Percentiles rank a stretch among this genome's conserved stretches.
These are phyloP conservation scores for Trypanosoma rangeli DNA, from an alignment of 208 protist species.

Conservation along the genomic window DNA sequence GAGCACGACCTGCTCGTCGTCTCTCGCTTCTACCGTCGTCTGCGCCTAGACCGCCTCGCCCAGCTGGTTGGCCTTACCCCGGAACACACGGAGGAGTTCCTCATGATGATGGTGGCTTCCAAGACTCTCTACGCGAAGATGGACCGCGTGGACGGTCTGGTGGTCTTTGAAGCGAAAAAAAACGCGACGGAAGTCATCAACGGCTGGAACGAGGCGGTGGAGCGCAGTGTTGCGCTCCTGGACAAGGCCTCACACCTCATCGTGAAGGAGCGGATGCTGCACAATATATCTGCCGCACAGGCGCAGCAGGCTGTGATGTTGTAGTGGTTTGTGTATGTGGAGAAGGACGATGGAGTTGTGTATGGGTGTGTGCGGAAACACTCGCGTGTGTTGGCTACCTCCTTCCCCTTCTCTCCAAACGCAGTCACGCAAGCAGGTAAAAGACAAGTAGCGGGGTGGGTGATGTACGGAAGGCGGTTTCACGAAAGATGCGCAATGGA, in stretches of 20 bases:
- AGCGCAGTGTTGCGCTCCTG: slow-evolving; percentile 85
- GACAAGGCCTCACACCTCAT: slow-evolving; percentile 95
- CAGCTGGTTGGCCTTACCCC: slow-evolving; percentile 88
- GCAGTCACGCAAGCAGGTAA: background rate
- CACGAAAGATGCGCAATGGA: background rate
- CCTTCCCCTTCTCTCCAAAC: too few relatives aligned
- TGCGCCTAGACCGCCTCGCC: slow-evolving; percentile 86
- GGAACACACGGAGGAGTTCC: slow-evolving; percentile 89
- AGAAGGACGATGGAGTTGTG: background rate
- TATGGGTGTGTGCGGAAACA: background rate
- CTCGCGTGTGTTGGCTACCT: background rate
- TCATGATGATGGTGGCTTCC: slow-evolving; percentile 91
- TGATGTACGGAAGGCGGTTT: background rate
- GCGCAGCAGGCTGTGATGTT: slow-evolving; percentile 2
- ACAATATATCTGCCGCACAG: slow-evolving; percentile 44
- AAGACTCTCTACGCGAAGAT: slow-evolving; percentile 93
- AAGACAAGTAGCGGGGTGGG: slow-evolving; percentile 25
- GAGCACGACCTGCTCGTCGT: slow-evolving; percentile 97
- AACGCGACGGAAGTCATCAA: slow-evolving; percentile 90
- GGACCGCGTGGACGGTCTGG: slow-evolving; percentile 92
- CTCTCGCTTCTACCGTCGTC: slow-evolving; percentile 93
- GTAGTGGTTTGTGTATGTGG: background rate
- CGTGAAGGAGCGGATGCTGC: slow-evolving; percentile 93
- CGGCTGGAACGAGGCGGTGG: slow-evolving; percentile 86
- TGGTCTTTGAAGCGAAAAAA: slow-evolving; percentile 89